Evolutionary conservation across 2,329 filamentous ascomycete species (phyloP).

Genomic region (Sclerotinia trifoliorum): DNA sequence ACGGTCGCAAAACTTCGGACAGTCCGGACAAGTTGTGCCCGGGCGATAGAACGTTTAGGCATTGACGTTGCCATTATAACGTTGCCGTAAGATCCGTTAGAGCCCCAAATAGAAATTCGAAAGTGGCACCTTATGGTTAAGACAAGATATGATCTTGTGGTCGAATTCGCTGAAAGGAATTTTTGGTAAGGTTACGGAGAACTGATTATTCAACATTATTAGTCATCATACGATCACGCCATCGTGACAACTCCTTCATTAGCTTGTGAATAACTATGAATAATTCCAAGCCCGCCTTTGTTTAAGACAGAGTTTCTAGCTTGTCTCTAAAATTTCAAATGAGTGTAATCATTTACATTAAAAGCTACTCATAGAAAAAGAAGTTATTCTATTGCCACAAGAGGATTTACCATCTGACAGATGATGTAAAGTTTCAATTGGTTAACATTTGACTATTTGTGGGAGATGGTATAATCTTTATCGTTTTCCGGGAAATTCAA

Average conservation of each 20-base stretch:
- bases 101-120: not conserved
- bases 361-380: no score
- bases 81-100: not conserved
- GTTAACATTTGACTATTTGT: no score
- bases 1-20: slow-evolving; percentile 33
- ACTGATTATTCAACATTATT: not conserved
- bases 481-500: no score
- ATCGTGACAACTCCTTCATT: not conserved
- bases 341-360: no score
- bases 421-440: no score
- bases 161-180: not conserved
- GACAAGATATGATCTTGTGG: not conserved
- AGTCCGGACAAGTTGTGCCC: not conserved
- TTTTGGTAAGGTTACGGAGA: not conserved
- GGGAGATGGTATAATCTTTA: no score
- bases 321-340: no score
- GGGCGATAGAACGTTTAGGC: not conserved
- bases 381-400: no score
- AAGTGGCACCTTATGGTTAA: not conserved
- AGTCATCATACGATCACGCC: slow-evolving; percentile 14
- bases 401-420: no score
- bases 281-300: no score
- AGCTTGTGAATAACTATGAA: not conserved
- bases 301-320: no score
- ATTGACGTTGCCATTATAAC: not conserved